Evolutionary conservation across 2,329 filamentous ascomycete genomes (phyloP), one percentile per base, ranked within the genome.

Genomic region (Alternaria metachromatica): DNA sequence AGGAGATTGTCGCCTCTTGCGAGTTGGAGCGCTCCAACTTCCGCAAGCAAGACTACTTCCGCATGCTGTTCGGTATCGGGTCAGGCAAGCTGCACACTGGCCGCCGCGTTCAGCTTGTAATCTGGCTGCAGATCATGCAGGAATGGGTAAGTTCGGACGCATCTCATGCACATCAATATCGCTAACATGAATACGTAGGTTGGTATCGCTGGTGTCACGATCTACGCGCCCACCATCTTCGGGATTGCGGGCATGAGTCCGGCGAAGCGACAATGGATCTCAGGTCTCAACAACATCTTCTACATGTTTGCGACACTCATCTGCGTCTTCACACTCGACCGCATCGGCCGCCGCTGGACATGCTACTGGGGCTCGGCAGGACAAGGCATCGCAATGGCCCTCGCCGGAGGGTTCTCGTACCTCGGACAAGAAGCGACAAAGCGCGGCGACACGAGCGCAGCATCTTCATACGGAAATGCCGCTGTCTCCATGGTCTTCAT

Each of bases 71-170:
- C 56, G 89, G 89, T 3, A 85, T 87, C 58, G 88, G 88, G 3
- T 89, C 88, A 0, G 90, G 84, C 2, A 87, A 90, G 55, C 77
- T 92, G 9, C 89, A 92, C 66, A 89, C 87, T 0, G 90, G 86
- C 0, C 84, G 90, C 1, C 87, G 90, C 6, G 89, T 92, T 0
- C 89, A 92, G 70, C 84, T 92, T 2, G 89, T 90, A 4, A 84
- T 92, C 37, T 92, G 89, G 89, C 82, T 92, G 9, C 89, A 92
- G 78, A 89, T 92, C 48, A 86, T 92, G 73, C 89, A 91, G 71
- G 87, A 90, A 70, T 91, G 89, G 88, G 85, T 89, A 55, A 89
- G 90, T 8, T 21, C 6, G 3, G 10, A 20, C 18, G n/a, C 7
- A 20, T 6, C 9, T 11, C 10, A 6, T 15, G 9, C 41, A 43